These are phyloP conservation scores for Solanum sparsipilum DNA, from an alignment of 257 asterid genomes.

Conservation along the genomic window DNA sequence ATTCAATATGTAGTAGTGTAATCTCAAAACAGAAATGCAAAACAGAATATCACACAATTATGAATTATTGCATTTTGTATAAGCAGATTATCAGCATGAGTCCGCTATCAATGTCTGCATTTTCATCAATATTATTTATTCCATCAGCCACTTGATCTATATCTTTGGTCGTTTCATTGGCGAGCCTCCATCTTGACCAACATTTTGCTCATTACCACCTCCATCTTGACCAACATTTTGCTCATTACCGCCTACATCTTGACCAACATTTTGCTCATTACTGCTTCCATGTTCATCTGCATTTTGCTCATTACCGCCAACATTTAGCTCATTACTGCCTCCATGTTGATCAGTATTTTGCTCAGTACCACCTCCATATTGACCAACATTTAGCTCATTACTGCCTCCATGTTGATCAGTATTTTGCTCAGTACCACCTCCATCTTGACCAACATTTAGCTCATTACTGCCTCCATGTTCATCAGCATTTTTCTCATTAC, in stretches of 20 bases:
- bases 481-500: no score
- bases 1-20: not conserved
- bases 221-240: not conserved
- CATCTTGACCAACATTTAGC: no score
- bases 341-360: no score
- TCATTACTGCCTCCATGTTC: no score
- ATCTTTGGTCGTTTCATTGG: not conserved
- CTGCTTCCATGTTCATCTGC: no score
- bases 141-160: not conserved
- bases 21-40: not conserved
- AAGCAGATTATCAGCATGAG: not conserved
- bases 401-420: no score
- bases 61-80: not conserved
- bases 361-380: no score
- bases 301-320: no score
- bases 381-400: no score
- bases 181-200: not conserved
- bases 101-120: not conserved
- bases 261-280: not conserved
- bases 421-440: no score
- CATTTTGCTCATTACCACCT: not conserved
- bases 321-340: no score
- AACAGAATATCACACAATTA: not conserved
- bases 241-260: not conserved
- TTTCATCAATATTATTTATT: not conserved